phyloP scores from a whole-genome alignment of 495 filamentous ascomycete species.

The Xylaria telfairii region DNA sequence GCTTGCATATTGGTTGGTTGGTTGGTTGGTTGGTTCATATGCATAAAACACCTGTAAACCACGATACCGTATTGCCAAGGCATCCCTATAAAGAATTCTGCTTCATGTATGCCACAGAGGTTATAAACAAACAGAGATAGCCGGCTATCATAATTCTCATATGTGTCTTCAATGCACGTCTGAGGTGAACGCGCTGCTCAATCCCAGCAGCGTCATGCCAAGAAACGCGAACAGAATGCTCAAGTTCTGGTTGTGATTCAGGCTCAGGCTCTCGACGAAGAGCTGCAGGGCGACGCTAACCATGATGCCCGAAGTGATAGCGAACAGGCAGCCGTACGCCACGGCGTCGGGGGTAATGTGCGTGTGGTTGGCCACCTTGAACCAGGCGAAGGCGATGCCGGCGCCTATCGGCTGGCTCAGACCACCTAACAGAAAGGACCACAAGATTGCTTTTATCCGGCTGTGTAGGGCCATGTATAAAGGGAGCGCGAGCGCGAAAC shows the following conservation, averaged over 20 bases:
- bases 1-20: not conserved
- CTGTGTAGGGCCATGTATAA: conserved; percentile 85
- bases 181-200: conserved; percentile 84
- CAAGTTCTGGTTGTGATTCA: conserved; percentile 80
- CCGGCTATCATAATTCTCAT: not conserved
- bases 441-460: conserved; percentile 79
- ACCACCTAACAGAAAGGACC: conserved; percentile 83
- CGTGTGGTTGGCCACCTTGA: conserved; percentile 62
- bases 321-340: conserved; percentile 89
- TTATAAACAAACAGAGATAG: not conserved
- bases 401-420: conserved; percentile 87
- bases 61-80: not conserved
- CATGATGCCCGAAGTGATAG: conserved; percentile 92
- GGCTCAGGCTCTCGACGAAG: conserved; percentile 80
- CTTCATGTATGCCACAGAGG: not conserved
- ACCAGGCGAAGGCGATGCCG: conserved; percentile 82
- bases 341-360: conserved; percentile 65
- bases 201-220: conserved; percentile 87
- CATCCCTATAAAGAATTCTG: not conserved
- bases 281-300: conserved; percentile 87
- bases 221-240: conserved; percentile 85
- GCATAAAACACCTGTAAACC: not conserved
- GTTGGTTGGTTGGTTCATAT: conserved; percentile 7
- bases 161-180: conserved; percentile 32
- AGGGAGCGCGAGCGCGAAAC: conserved; percentile 91